phyloP scores from a whole-genome alignment of 192 early-diverging fungal species.

The Coemansia brasiliensis region DNA sequence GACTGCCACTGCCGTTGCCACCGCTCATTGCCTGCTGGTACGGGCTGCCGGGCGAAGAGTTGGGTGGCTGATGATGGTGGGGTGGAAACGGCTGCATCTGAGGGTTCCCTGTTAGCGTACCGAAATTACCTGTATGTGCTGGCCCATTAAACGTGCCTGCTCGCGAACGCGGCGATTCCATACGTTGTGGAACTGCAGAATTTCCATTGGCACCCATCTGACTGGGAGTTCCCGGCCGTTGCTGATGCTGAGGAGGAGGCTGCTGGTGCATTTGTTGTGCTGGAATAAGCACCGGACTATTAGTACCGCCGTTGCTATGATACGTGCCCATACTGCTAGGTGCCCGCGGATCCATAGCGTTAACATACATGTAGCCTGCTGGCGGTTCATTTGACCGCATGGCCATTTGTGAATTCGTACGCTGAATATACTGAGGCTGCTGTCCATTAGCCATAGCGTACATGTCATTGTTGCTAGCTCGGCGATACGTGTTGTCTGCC shows the following conservation, averaged over 20 bases:
- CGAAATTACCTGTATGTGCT: constrained; percentile 36
- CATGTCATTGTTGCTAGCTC: constrained; percentile 52
- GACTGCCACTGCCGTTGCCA: neutral
- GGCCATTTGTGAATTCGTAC: constrained; percentile 22
- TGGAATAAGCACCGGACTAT: constrained; percentile 12
- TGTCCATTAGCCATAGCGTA: constrained; percentile 19
- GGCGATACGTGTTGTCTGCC: constrained; percentile 26
- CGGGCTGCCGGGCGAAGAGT: constrained; percentile 34
- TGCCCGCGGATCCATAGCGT: constrained; percentile 13
- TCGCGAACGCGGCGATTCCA: constrained; percentile 41
- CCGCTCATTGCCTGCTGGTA: constrained; percentile 19
- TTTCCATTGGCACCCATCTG: constrained; percentile 12
- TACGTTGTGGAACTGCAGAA: constrained; percentile 9
- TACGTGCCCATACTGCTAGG: constrained; percentile 31
- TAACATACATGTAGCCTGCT: constrained; percentile 7
- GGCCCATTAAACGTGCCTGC: constrained; percentile 39
- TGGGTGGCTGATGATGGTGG: constrained; percentile 17
- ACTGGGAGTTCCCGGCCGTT: constrained; percentile 19
- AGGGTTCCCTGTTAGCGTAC: constrained; percentile 33
- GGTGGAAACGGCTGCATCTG: constrained; percentile 28
- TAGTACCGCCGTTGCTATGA: constrained; percentile 7
- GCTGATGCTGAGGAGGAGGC: constrained; percentile 1
- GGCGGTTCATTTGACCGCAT: constrained; percentile 9
- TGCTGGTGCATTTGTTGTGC: constrained; percentile 8
- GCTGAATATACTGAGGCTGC: constrained; percentile 20